These are phyloP conservation scores for Boechera stricta DNA, from an alignment of 345 rosid genomes.

Conservation along the genomic window DNA sequence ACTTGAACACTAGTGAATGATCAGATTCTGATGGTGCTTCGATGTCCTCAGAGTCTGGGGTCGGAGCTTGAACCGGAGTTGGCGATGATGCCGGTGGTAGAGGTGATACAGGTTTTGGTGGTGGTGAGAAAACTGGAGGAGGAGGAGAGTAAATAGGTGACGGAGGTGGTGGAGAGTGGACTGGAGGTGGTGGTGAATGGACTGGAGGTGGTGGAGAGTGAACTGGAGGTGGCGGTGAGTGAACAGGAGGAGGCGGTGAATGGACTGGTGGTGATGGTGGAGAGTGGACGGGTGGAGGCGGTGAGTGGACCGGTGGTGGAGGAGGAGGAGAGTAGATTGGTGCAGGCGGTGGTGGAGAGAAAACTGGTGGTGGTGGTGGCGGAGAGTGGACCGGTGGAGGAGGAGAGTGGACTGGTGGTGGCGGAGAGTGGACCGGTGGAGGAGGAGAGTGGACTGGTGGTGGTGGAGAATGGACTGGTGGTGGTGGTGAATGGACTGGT, in stretches of 20 bases:
- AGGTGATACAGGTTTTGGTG: conserved; percentile 32
- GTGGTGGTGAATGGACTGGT: conserved; percentile 1
- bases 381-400: conserved; percentile 26
- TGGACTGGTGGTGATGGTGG: conserved; percentile 37
- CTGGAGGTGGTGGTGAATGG: conserved; percentile 39
- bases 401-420: conserved; percentile 17
- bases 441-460: conserved; percentile 15
- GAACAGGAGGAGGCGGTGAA: conserved; percentile 29
- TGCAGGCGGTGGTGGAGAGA: conserved; percentile 35
- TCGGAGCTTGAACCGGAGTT: conserved; percentile 27
- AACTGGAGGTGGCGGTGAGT: conserved; percentile 40
- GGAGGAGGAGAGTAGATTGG: conserved; percentile 43
- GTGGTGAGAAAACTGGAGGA: conserved; percentile 43
- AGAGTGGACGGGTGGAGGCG: conserved; percentile 33
- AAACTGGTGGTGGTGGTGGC: conserved; percentile 28
- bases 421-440: conserved; percentile 25
- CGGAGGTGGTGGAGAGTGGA: conserved; percentile 33
- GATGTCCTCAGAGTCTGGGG: conserved; percentile 43
- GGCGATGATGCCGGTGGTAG: conserved; percentile 42
- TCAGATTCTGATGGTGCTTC: conserved; percentile 34
- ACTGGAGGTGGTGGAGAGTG: conserved; percentile 39
- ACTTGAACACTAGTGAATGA: conserved; percentile 23
- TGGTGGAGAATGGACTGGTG: conserved; percentile 26
- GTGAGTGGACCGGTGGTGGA: conserved; percentile 37
- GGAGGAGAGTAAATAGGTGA: conserved; percentile 46